Percentiles rank a stretch among this genome's conserved stretches.
Evolutionary conservation across 2,329 filamentous ascomycete genomes (phyloP).

Genomic region (Zasmidium citrigriseum): DNA sequence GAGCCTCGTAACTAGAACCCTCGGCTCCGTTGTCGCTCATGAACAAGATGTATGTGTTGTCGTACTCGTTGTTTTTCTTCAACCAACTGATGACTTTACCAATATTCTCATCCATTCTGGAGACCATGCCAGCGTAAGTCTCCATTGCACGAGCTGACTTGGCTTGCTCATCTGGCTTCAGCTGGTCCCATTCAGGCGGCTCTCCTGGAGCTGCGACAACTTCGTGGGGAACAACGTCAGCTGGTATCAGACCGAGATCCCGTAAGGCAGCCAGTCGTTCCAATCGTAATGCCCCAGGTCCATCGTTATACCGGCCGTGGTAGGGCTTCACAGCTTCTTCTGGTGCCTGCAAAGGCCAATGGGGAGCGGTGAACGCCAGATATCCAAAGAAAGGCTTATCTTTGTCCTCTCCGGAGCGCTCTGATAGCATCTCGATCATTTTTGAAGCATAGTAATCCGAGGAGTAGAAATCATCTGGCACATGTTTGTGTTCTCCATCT

Average conservation of each 20-base stretch:
- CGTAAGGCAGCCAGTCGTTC: neutral
- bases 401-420: neutral
- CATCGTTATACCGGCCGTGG: neutral
- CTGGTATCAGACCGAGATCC: neutral
- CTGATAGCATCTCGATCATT: neutral
- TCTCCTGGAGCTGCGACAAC: neutral
- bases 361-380: neutral
- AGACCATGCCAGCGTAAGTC: neutral
- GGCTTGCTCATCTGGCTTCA: neutral
- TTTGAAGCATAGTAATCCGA: neutral
- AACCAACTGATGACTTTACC: neutral
- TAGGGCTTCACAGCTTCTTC: neutral
- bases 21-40: neutral
- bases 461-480: neutral
- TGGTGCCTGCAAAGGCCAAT: neutral
- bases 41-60: constrained; percentile 2
- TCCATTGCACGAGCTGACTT: constrained; percentile 2
- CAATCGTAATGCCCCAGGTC: neutral
- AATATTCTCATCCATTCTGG: neutral
- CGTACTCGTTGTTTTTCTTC: neutral
- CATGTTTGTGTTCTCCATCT: neutral
- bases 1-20: neutral
- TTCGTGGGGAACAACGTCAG: neutral
- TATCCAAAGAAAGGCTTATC: neutral
- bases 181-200: neutral